Evolutionary conservation across 805 yeast species (phyloP), one percentile per base, ranked within the genome.

Genomic region (Candida ortonii): DNA sequence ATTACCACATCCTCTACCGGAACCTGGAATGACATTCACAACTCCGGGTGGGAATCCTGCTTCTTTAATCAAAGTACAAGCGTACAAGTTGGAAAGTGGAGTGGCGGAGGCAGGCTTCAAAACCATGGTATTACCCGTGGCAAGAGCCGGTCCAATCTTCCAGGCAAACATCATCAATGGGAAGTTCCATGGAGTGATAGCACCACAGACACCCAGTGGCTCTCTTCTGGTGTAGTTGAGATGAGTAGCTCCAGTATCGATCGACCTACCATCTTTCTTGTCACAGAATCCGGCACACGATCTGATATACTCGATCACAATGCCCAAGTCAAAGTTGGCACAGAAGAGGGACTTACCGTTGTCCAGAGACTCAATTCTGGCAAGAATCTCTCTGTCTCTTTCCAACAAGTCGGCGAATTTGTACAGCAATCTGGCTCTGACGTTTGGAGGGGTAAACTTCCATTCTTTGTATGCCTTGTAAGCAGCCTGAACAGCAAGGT

Each of bases 161-260:
- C 97, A 89, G 18, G 94, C 70, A 70, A 87, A 83, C 93, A 89
- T 88, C 60, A 86, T 73, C 50, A 89, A 65, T 44, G 97, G 97
- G 78, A 87, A 89, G 69, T 89, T 89, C 97, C 97, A 89, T 50
- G 97, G 96, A 49, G 89, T 88, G 57, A 89, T 84, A 64, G 86
- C 95, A 40, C 95, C 97, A 61, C 95, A 86, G 29, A 89, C 96
- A 59, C 96, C 97, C 53, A 85, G 68, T 40, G 97, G 96, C 65
- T 88, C 95, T 63, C 83, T 82, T 61, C 79, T 77, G 46, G 90
- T 80, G 66, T 81, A 86, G 43, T 76, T 76, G 60, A 88, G 78
- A 62, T 84, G 85, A 31, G 77, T 66, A 38, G 64, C 60, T 43
- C 89, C 90, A 31, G 94, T 80, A 60, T 85, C 85, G 39, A 85